Percentiles rank a stretch among this genome's conserved stretches.
phyloP scores from a whole-genome alignment of 2,329 filamentous ascomycete species.

The Botryosphaeria dothidea region DNA sequence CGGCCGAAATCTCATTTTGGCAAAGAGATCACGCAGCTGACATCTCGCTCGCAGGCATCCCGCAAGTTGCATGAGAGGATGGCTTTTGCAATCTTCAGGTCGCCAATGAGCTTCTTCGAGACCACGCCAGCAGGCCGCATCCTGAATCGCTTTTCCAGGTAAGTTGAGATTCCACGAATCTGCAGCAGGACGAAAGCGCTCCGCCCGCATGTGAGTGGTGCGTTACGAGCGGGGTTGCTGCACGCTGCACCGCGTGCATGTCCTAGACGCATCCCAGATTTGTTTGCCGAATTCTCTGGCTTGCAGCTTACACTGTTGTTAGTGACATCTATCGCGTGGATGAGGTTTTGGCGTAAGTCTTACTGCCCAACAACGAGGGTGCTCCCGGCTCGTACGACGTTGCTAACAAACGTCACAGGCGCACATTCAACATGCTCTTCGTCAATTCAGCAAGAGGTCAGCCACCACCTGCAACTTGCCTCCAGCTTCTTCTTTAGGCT shows the following conservation, averaged over 20 bases:
- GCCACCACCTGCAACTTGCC: slow-evolving; percentile 25
- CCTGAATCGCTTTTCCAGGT: slow-evolving; percentile 93
- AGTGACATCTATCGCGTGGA: slow-evolving; percentile 81
- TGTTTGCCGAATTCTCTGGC: slow-evolving; percentile 5
- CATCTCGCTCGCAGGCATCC: slow-evolving; percentile 64
- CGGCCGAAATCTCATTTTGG: not conserved
- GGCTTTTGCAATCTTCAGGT: slow-evolving; percentile 95
- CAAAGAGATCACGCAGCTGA: slow-evolving; percentile 9
- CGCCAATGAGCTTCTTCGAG: slow-evolving; percentile 98
- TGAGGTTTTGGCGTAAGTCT: slow-evolving; percentile 75
- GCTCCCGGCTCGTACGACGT: not conserved
- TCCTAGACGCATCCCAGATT: not conserved
- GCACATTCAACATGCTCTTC: slow-evolving; percentile 92
- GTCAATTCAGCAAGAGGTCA: slow-evolving; percentile 51
- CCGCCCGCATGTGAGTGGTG: slow-evolving; percentile 7
- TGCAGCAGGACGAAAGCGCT: slow-evolving; percentile 3
- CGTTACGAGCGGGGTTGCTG: slow-evolving; percentile 12
- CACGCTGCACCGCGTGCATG: slow-evolving; percentile 15
- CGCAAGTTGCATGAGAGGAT: slow-evolving; percentile 95
- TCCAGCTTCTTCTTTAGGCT: not conserved
- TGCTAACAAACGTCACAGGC: slow-evolving; percentile 31
- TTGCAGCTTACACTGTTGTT: slow-evolving; percentile 18
- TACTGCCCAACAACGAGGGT: not conserved
- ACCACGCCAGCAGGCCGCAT: slow-evolving; percentile 96
- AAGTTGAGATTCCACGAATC: slow-evolving; percentile 34